A percentile compares a stretch with the other conserved stretches of the same genome.
Evolutionary conservation across 192 early-diverging fungal species (phyloP).

Genomic region (Geranomyces variabilis): DNA sequence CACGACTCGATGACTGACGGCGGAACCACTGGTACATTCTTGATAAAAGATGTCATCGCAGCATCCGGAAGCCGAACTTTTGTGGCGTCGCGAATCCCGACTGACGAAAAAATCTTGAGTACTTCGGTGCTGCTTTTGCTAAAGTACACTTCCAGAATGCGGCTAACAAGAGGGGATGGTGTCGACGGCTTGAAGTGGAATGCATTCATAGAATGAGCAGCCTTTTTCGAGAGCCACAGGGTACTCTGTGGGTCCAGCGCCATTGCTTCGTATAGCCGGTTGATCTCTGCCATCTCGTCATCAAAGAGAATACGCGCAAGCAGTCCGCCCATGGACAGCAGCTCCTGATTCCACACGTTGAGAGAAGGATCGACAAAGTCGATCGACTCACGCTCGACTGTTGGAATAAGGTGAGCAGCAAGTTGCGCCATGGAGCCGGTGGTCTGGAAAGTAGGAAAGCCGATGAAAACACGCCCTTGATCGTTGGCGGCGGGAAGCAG

Average conservation of each 20-base stretch:
- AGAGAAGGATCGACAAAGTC: conserved; percentile 87
- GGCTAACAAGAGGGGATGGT: conserved; percentile 67
- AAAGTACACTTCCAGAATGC: conserved; percentile 63
- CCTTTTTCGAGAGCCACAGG: conserved; percentile 66
- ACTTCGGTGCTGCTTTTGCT: conserved; percentile 48
- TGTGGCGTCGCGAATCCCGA: conserved; percentile 60
- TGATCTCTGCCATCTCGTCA: conserved; percentile 70
- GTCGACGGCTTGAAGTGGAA: conserved; percentile 77
- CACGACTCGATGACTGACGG: conserved; percentile 54
- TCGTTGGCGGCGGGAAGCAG: conserved; percentile 68
- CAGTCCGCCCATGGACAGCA: conserved; percentile 74
- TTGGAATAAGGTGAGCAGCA: conserved; percentile 84
- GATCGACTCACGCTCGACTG: conserved; percentile 86
- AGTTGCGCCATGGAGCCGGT: conserved; percentile 81
- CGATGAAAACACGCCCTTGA: conserved; percentile 88
- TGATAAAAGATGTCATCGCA: conserved; percentile 63
- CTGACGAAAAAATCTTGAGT: conserved; percentile 66
- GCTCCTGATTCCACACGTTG: conserved; percentile 78
- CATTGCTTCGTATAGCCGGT: conserved; percentile 49
- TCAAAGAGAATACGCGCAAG: conserved; percentile 77
- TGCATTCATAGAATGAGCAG: conserved; percentile 62
- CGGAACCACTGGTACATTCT: conserved; percentile 64
- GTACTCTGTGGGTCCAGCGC: conserved; percentile 47
- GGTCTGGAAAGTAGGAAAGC: conserved; percentile 88
- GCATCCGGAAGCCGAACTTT: conserved; percentile 67